Evolutionary conservation across 2,329 filamentous ascomycete species (phyloP).

Genomic region (Penicillium concentricum): DNA sequence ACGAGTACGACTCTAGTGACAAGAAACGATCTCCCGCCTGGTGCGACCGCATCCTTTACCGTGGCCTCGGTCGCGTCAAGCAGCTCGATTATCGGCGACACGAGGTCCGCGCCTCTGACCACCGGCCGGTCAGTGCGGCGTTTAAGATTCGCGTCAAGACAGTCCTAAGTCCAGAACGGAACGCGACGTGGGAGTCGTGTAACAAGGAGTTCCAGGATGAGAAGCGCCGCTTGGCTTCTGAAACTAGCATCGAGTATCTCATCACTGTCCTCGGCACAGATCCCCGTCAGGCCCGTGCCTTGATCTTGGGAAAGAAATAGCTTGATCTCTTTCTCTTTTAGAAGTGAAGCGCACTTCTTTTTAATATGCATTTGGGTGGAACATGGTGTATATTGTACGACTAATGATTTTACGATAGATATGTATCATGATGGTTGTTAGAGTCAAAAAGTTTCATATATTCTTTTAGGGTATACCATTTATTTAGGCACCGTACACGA

Average conservation of each 20-base stretch:
- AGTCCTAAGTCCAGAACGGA: conserved; percentile 66
- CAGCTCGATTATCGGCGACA: conserved; percentile 86
- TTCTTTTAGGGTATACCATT: neutral
- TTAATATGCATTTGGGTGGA: conserved; percentile 10
- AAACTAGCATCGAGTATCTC: conserved; percentile 68
- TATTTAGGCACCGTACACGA: too few species aligned
- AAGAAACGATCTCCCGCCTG: conserved; percentile 93
- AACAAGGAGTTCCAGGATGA: conserved; percentile 72
- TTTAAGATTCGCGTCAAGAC: conserved; percentile 85
- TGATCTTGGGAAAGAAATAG: conserved; percentile 35
- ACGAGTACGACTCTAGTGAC: conserved; percentile 90
- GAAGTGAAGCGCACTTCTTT: conserved; percentile 2
- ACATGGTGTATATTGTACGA: conserved; percentile 31
- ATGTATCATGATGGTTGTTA: conserved; percentile 33
- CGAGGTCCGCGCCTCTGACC: conserved; percentile 87
- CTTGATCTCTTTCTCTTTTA: conserved; percentile 1
- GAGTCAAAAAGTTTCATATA: neutral
- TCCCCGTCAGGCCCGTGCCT: conserved; percentile 52
- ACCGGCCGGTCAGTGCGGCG: conserved; percentile 82
- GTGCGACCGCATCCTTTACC: conserved; percentile 91
- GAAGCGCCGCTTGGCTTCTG: conserved; percentile 64
- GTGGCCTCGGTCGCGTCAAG: conserved; percentile 76
- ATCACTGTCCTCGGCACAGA: conserved; percentile 61
- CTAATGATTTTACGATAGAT: conserved; percentile 42
- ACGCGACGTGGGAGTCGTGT: conserved; percentile 68